Percentiles rank a stretch among this genome's conserved stretches.
These are phyloP conservation scores for Podaxis sp. DNA, from an alignment of 768 basidiomycete species.

Conservation along the genomic window DNA sequence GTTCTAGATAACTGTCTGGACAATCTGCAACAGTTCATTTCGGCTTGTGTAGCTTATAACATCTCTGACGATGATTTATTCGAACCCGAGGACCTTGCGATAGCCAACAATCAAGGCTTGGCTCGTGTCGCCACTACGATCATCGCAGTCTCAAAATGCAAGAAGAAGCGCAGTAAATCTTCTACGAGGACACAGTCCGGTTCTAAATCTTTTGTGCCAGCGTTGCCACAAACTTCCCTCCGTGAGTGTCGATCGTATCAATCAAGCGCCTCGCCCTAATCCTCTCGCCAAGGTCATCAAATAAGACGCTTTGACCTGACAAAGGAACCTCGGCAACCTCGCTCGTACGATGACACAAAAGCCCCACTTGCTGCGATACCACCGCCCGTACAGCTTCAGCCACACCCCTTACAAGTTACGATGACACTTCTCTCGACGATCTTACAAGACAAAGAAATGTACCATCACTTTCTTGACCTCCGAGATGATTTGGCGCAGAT, in stretches of 20 bases:
- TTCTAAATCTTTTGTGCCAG: background rate
- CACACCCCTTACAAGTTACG: background rate
- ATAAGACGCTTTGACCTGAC: background rate
- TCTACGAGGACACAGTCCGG: background rate
- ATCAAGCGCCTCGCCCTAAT: background rate
- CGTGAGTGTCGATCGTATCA: background rate
- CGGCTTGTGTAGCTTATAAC: background rate
- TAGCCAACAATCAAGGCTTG: background rate
- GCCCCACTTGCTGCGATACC: background rate
- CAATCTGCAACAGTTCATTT: background rate
- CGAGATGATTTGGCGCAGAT: background rate
- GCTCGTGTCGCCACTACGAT: background rate
- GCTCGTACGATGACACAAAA: background rate
- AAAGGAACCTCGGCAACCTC: background rate
- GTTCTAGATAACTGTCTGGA: background rate
- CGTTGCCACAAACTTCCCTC: background rate
- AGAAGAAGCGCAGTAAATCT: background rate
- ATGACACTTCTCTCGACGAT: constrained; percentile 1
- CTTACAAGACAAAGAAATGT: background rate
- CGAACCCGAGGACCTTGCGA: background rate
- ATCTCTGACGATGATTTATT: background rate
- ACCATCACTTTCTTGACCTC: constrained; percentile 6
- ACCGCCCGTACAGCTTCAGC: background rate
- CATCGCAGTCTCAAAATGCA: background rate
- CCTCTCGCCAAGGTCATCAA: background rate